Evolutionary conservation across 441 rosid genomes (phyloP).

Genomic region (Dalechampia spathulata): DNA sequence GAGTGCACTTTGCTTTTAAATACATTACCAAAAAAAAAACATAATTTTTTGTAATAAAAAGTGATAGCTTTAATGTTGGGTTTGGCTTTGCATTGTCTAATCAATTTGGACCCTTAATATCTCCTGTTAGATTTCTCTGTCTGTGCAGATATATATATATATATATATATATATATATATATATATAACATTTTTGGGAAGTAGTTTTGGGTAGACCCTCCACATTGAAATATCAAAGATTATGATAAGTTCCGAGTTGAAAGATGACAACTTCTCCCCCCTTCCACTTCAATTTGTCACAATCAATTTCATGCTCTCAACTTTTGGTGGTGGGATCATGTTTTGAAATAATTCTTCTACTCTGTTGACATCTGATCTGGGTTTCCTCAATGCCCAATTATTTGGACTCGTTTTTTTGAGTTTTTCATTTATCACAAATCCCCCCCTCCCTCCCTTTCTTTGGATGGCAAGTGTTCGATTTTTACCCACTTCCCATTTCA

Average conservation of each 20-base stretch:
- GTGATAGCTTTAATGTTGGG: slow-evolving; percentile 22
- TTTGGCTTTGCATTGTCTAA: slow-evolving; percentile 31
- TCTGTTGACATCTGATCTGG: not conserved
- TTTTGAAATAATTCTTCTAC: not conserved
- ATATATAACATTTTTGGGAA: slow-evolving; percentile 11
- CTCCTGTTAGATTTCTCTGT: slow-evolving; percentile 33
- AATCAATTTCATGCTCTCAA: slow-evolving; percentile 1
- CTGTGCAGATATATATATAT: no score
- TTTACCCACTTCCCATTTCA: no score
- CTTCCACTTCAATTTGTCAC: slow-evolving; percentile 8
- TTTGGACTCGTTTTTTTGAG: not conserved
- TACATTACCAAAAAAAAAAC: no score
- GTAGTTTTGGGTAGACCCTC: slow-evolving; percentile 17
- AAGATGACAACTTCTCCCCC: slow-evolving; percentile 5
- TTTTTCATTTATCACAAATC: no score
- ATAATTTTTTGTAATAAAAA: slow-evolving; percentile 7
- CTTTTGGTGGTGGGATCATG: not conserved
- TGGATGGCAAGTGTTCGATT: no score
- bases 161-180: not conserved
- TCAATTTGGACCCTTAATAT: slow-evolving; percentile 29
- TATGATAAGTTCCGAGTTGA: slow-evolving; percentile 6
- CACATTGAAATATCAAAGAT: slow-evolving; percentile 10
- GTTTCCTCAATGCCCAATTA: not conserved
- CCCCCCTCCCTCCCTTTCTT: no score
- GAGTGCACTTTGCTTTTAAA: slow-evolving; percentile 25